Conservation (phyloP, 495 filamentous ascomycete genomes). For the Clavariopsis aquatica region DNA sequence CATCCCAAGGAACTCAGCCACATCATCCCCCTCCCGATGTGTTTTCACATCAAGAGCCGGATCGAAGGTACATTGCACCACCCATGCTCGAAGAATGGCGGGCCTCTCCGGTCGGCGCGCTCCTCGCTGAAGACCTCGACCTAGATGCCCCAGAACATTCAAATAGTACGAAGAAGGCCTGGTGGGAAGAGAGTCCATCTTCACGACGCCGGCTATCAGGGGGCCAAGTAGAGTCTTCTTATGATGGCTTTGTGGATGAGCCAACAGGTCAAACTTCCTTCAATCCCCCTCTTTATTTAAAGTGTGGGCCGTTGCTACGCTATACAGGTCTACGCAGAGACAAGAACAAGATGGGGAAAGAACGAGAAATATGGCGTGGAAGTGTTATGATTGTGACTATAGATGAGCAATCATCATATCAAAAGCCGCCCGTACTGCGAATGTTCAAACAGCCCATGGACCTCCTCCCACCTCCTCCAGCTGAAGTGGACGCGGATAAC, state of each 20-base stretch:
- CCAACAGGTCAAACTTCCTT: constrained; percentile 60
- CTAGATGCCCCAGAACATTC: constrained; percentile 29
- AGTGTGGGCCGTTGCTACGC: constrained; percentile 84
- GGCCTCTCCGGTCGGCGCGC: constrained; percentile 30
- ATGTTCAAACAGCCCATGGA: constrained; percentile 86
- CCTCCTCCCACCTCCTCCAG: constrained; percentile 77
- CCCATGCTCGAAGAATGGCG: constrained; percentile 46
- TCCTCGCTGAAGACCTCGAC: constrained; percentile 40
- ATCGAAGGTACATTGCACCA: constrained; percentile 34
- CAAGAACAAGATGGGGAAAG: constrained; percentile 43
- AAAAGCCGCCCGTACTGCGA: constrained; percentile 72
- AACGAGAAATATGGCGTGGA: constrained; percentile 84
- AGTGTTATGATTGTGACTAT: constrained; percentile 91
- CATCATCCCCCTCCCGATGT: constrained; percentile 37
- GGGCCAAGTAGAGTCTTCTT: constrained; percentile 17
- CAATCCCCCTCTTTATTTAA: constrained; percentile 78
- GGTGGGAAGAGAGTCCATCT: constrained; percentile 42
- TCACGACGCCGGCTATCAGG: constrained; percentile 29
- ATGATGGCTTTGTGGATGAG: constrained; percentile 43
- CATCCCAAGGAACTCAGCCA: constrained; percentile 12
- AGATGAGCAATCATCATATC: constrained; percentile 78
- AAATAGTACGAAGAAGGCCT: constrained; percentile 33
- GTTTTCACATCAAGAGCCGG: constrained; percentile 39
- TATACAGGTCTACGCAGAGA: constrained; percentile 79
- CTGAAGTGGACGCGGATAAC: constrained; percentile 63